Evolutionary conservation across 176 grass and related monocot genomes (phyloP).

Genomic region (Alopecurus myosuroides): DNA sequence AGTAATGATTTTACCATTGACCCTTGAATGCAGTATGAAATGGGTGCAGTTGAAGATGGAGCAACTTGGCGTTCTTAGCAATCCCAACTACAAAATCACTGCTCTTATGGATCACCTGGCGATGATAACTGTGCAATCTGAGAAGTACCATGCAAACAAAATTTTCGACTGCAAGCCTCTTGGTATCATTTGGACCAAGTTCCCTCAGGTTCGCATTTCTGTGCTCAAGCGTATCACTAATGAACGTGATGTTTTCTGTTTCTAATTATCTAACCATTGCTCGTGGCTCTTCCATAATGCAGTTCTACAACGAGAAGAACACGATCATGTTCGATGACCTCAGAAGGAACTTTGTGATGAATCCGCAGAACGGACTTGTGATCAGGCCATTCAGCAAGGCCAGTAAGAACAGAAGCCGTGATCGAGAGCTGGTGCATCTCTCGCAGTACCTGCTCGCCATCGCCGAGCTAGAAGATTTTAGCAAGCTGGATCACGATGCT

Average conservation of each 20-base stretch:
- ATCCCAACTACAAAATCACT: constrained; percentile 92
- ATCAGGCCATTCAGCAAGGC: constrained; percentile 80
- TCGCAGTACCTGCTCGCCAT: constrained; percentile 87
- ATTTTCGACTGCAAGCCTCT: constrained; percentile 93
- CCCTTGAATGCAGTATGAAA: constrained; percentile 77
- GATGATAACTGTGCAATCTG: constrained; percentile 97
- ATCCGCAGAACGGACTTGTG: constrained; percentile 89
- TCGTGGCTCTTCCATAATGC: constrained; percentile 30
- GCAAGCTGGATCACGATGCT: constrained; percentile 63
- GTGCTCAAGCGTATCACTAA: not conserved
- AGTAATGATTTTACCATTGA: not conserved
- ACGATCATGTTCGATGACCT: constrained; percentile 99
- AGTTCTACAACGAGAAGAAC: constrained; percentile 82
- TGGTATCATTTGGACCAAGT: constrained; percentile 88
- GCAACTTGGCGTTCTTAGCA: constrained; percentile 79
- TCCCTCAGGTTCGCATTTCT: constrained; percentile 64
- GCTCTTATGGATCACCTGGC: constrained; percentile 96
- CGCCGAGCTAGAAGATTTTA: constrained; percentile 72
- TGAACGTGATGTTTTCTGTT: not conserved
- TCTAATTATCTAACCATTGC: constrained; percentile 10
- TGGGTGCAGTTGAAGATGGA: constrained; percentile 98
- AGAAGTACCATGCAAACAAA: constrained; percentile 39
- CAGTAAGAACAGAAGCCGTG: constrained; percentile 57
- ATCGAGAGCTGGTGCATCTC: constrained; percentile 73
- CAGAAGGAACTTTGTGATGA: constrained; percentile 92